Evolutionary conservation across 176 grass and related monocot genomes (phyloP).

Genomic region (Raddia distichophylla): DNA sequence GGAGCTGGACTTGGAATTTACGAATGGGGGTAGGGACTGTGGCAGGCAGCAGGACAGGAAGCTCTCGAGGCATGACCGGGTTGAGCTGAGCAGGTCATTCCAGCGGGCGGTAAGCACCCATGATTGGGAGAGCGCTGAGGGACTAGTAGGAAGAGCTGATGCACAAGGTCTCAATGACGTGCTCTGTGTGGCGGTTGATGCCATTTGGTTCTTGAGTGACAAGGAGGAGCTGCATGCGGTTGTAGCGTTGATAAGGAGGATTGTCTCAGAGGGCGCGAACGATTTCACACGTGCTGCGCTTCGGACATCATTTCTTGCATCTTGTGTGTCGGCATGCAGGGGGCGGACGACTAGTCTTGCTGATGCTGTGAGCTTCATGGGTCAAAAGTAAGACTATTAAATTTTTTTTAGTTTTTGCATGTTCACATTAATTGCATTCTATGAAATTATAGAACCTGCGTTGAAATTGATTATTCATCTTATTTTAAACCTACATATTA

Average conservation of each 20-base stretch:
- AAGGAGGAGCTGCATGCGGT: conserved; percentile 65
- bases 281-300: conserved; percentile 93
- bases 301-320: conserved; percentile 84
- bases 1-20: conserved; percentile 57
- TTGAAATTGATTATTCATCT: conserved; percentile 15
- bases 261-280: conserved; percentile 67
- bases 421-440: conserved; percentile 28
- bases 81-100: conserved; percentile 72
- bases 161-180: conserved; percentile 79
- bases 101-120: conserved; percentile 72
- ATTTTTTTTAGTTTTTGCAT: background rate
- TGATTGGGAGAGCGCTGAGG: conserved; percentile 66
- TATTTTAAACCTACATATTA: background rate
- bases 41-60: conserved; percentile 70
- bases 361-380: conserved; percentile 88
- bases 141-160: conserved; percentile 64
- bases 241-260: conserved; percentile 77
- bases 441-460: background rate
- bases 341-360: conserved; percentile 67
- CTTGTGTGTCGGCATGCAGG: conserved; percentile 91
- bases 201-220: conserved; percentile 89
- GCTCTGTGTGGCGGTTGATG: conserved; percentile 79
- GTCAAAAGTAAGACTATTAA: conserved; percentile 71
- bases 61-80: conserved; percentile 70
- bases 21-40: conserved; percentile 49